Conservation (phyloP, 257 asterid genomes). For the Rhazya stricta region DNA sequence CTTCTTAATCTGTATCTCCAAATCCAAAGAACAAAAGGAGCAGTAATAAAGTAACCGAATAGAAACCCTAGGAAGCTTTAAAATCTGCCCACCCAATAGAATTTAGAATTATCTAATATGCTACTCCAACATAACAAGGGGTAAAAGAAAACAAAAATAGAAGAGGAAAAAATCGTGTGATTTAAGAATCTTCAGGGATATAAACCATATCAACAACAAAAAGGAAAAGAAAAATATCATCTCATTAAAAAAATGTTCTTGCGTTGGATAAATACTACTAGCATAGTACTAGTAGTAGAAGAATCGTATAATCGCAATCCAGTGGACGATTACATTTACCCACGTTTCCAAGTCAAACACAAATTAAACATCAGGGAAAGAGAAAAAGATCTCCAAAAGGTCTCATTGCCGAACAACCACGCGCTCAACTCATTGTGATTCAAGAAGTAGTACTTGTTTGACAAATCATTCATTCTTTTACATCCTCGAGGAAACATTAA, state of each 20-base stretch:
- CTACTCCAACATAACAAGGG: neutral
- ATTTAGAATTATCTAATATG: conserved; percentile 10
- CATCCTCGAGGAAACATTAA: neutral
- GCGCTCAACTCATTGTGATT: neutral
- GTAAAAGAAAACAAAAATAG: neutral
- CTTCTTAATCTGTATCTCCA: conserved; percentile 18
- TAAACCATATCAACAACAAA: conserved; percentile 18
- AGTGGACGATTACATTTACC: neutral
- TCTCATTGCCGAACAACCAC: neutral
- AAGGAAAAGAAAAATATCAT: neutral
- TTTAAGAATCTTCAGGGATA: conserved; percentile 49
- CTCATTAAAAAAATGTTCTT: neutral
- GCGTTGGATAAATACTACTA: neutral
- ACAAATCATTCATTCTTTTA: neutral
- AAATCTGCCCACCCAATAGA: conserved; percentile 17
- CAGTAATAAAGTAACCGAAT: conserved; percentile 26
- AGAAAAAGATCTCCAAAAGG: neutral
- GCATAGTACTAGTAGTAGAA: neutral
- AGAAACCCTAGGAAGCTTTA: conserved; percentile 30
- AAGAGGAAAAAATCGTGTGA: conserved; percentile 32
- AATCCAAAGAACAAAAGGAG: conserved; percentile 34
- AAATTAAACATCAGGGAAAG: neutral
- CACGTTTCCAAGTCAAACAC: conserved; percentile 9
- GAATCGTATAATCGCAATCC: neutral
- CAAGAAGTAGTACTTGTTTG: neutral